phyloP scores from a whole-genome alignment of 148 eudicot genomes.

The Cornus kousa region DNA sequence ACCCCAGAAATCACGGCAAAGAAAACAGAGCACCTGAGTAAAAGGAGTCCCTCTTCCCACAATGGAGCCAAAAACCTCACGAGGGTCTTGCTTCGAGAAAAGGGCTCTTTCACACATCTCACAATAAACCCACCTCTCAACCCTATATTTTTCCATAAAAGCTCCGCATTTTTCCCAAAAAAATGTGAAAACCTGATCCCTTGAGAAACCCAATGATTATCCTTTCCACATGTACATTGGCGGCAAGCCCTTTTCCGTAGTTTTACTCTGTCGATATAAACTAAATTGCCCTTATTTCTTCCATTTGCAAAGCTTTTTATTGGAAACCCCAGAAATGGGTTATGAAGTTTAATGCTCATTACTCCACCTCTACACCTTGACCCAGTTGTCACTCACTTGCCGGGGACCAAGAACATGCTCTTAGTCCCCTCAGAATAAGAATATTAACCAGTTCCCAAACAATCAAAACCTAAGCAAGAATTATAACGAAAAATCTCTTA shows the following conservation, averaged over 20 bases:
- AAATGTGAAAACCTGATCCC: constrained; percentile 72
- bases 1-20: constrained; percentile 82
- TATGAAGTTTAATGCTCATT: constrained; percentile 61
- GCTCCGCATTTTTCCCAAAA: constrained; percentile 66
- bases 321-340: constrained; percentile 62
- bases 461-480: constrained; percentile 7
- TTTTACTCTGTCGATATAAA: constrained; percentile 26
- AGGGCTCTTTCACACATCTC: constrained; percentile 60
- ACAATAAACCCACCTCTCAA: constrained; percentile 57
- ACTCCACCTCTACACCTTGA: constrained; percentile 22
- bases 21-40: constrained; percentile 80
- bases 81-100: constrained; percentile 47
- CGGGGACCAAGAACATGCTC: constrained; percentile 53
- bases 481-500: background rate
- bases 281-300: constrained; percentile 33
- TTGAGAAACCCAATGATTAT: constrained; percentile 55
- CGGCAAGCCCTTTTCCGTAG: constrained; percentile 22
- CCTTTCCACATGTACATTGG: constrained; percentile 52
- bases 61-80: constrained; percentile 60
- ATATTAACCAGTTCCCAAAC: constrained; percentile 9
- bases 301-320: constrained; percentile 33
- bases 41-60: constrained; percentile 84
- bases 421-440: constrained; percentile 42
- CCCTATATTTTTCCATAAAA: constrained; percentile 54
- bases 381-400: constrained; percentile 32